phyloP scores from a whole-genome alignment of 176 grass and related monocot species.

The Ananas comosus region DNA sequence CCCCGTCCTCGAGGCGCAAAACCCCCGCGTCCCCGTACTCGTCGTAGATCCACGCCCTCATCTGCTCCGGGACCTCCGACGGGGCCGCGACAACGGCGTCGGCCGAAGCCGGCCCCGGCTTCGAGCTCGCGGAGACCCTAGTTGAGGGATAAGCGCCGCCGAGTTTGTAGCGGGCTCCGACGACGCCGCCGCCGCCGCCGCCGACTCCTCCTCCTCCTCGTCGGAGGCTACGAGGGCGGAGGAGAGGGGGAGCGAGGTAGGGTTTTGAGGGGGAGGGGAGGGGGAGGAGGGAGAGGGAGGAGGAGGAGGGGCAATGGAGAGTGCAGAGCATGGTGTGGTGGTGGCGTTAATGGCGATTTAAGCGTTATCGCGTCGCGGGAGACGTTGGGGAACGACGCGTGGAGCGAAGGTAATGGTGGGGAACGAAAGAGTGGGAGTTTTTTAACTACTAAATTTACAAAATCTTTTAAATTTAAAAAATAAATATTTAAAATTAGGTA shows the following conservation, averaged over 20 bases:
- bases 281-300: not conserved
- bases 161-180: not conserved
- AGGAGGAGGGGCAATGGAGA: not conserved
- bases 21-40: slow-evolving; percentile 65
- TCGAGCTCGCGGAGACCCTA: slow-evolving; percentile 8
- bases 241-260: not conserved
- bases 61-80: slow-evolving; percentile 30
- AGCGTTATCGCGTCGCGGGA: too few relatives aligned
- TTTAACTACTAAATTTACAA: too few relatives aligned
- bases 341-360: too few relatives aligned
- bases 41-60: slow-evolving; percentile 86
- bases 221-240: not conserved
- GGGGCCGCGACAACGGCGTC: not conserved
- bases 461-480: too few relatives aligned
- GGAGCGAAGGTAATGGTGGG: too few relatives aligned
- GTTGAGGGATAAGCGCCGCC: not conserved
- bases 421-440: too few relatives aligned
- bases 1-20: slow-evolving; percentile 42
- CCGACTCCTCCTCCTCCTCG: too few relatives aligned
- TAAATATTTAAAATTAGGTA: too few relatives aligned
- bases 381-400: too few relatives aligned
- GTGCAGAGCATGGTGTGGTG: too few relatives aligned
- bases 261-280: not conserved
- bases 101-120: slow-evolving; percentile 8
- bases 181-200: not conserved